A percentile compares a stretch with the other conserved stretches of the same genome.
Evolutionary conservation across 176 grass and related monocot genomes (phyloP).

Genomic region (Zea luxurians): DNA sequence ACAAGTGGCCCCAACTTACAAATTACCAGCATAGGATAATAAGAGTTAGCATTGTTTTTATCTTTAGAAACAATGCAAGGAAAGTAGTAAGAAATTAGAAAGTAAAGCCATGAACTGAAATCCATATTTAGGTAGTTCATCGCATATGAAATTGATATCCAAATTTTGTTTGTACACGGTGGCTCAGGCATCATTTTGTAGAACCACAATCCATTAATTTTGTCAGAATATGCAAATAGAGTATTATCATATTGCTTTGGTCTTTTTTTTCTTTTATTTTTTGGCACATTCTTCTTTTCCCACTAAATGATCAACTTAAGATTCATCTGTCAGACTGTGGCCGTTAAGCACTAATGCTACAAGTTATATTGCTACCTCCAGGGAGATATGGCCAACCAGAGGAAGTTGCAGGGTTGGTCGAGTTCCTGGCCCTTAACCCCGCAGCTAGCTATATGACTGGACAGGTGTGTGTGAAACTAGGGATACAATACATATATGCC

Average conservation of each 20-base stretch:
- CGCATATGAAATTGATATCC: neutral
- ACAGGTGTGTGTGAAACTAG: conserved; percentile 45
- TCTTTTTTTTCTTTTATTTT: neutral
- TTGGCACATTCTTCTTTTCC: neutral
- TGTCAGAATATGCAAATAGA: neutral
- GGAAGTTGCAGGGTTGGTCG: conserved; percentile 53
- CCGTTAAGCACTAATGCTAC: neutral
- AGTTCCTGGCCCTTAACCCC: conserved; percentile 52
- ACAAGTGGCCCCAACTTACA: neutral
- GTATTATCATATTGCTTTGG: neutral
- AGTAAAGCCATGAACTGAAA: neutral
- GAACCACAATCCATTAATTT: neutral
- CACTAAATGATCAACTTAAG: neutral
- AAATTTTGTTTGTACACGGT: neutral
- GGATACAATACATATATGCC: neutral
- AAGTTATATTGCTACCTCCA: conserved; percentile 36
- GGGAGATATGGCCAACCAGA: conserved; percentile 88
- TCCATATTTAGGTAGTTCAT: neutral
- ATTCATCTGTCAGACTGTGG: neutral
- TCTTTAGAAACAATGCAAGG: neutral
- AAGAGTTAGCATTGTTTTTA: neutral
- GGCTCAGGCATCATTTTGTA: neutral
- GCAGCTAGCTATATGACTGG: conserved; percentile 53
- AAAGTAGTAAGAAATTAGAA: neutral
- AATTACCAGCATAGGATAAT: neutral